phyloP scores from a whole-genome alignment of 2,329 filamentous ascomycete species.

The Beauveria australis region DNA sequence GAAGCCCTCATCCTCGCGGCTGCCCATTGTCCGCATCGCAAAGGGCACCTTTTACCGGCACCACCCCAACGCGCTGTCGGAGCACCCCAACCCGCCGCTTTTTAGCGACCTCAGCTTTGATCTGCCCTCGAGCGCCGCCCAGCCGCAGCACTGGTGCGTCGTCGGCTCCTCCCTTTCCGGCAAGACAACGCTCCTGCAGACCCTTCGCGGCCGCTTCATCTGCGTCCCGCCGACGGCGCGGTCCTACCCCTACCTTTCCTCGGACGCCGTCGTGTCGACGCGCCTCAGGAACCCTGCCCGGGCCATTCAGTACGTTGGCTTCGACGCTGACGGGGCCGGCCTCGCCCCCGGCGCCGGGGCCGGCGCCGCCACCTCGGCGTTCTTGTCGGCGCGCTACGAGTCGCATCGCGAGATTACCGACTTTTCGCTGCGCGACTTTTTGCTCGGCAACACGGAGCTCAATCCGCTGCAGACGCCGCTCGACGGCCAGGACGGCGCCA shows the following conservation, averaged over 20 bases:
- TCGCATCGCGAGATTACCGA: conserved; percentile 78
- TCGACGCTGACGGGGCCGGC: conserved; percentile 61
- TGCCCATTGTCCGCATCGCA: conserved; percentile 61
- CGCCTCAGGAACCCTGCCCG: conserved; percentile 50
- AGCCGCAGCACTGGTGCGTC: conserved; percentile 68
- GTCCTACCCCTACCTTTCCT: conserved; percentile 69
- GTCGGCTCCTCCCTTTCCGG: conserved; percentile 71
- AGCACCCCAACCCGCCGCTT: conserved; percentile 58
- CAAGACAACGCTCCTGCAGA: conserved; percentile 74
- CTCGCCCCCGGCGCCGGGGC: conserved; percentile 35
- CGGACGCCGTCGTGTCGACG: conserved; percentile 43
- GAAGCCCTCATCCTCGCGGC: conserved; percentile 31
- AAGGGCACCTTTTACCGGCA: conserved; percentile 78
- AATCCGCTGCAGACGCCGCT: conserved; percentile 51
- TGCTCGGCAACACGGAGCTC: conserved; percentile 73
- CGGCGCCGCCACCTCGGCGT: conserved; percentile 58
- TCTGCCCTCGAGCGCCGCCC: conserved; percentile 48
- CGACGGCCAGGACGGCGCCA: conserved; percentile 38
- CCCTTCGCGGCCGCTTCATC: conserved; percentile 67
- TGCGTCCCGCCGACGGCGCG: conserved; percentile 68
- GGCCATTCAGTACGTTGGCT: conserved; percentile 85
- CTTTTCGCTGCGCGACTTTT: conserved; percentile 72
- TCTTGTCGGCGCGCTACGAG: conserved; percentile 86
- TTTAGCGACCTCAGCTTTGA: conserved; percentile 65
- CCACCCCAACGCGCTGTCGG: conserved; percentile 49